Base-by-base conservation (phyloP, 169 alveolate genomes). In the Plasmodium malariae region DNA sequence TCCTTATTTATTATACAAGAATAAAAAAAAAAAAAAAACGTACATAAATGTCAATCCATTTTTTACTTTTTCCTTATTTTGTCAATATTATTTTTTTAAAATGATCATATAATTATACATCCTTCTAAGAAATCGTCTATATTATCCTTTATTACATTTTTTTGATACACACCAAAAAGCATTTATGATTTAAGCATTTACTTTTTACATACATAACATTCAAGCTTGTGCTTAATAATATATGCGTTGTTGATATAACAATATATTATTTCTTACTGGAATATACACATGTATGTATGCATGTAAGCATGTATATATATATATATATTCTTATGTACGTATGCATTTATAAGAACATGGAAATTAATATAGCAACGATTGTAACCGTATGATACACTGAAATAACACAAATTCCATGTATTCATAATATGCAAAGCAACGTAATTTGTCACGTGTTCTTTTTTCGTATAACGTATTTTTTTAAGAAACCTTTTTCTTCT, bases 21-120 rank as follows among this genome's bases (percentile, higher is more conserved):
- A 17, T 11, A 45, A 17, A 45, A 45, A 45, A 40, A 40, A 5
- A 40, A 17, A 45, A 45, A 17, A 45, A 45, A 45, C 9, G 55
- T 1, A 3, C 5, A 3, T 45, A 1, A 11, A 45, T n/a, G n/a
- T n/a, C n/a, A n/a, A n/a, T n/a, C n/a, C n/a, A n/a, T 67, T 67
- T 67, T 30, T 54, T 70, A 43, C 32, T 45, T 68, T 40, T 51
- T 51, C 37, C 9, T 69, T 69, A 14, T 69, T 69, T 69, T 69
- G 36, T 54, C 36, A 34, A 69, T 54, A n/a, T 69, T 45, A 30
- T 26, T 68, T 68, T 40, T 14, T 69, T 11, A 36, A 26, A 69
- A 69, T 1, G 26, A 28, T 9, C 65, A 32, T 48, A 37, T 55
- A 30, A 54, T 54, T 55, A 69, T n/a, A n/a, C n/a, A n/a, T n/a